Conservation (phyloP, 225 moss, liverwort and hornwort species). For the Ulota crispa region DNA sequence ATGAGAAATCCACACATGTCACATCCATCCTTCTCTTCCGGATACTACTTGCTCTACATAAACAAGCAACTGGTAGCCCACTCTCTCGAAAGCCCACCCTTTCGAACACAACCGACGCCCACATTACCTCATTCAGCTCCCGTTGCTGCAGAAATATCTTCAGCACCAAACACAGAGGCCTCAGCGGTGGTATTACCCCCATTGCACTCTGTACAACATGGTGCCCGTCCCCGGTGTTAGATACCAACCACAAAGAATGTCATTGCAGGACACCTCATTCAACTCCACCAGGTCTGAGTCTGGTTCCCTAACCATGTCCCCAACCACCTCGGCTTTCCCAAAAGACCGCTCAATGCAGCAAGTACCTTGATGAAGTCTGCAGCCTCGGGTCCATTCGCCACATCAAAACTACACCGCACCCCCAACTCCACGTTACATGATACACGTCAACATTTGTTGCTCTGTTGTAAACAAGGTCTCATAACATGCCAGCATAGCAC, state of each 20-base stretch:
- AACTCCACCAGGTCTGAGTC: neutral
- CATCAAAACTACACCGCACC: constrained; percentile 77
- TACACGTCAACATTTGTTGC: neutral
- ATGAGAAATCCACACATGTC: neutral
- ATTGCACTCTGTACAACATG: constrained; percentile 65
- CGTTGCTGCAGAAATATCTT: constrained; percentile 98
- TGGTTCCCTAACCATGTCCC: neutral
- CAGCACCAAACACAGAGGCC: constrained; percentile 89
- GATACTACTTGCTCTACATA: neutral
- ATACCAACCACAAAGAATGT: neutral
- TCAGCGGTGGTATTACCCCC: constrained; percentile 74
- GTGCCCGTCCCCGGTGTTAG: neutral
- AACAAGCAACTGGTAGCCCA: neutral
- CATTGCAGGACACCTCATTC: neutral
- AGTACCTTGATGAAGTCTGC: constrained; percentile 86
- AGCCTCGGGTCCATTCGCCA: constrained; percentile 96
- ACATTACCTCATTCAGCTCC: constrained; percentile 87
- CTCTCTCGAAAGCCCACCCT: neutral
- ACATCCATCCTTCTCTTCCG: neutral
- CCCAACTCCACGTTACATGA: neutral
- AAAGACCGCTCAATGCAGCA: neutral
- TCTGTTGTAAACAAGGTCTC: neutral
- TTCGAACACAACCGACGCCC: neutral
- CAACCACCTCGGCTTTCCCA: neutral
- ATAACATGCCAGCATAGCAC: neutral